Evolutionary conservation across 2,329 filamentous ascomycete genomes (phyloP), one percentile per base, ranked within the genome.

Genomic region (Dendrostoma leiphaemia): DNA sequence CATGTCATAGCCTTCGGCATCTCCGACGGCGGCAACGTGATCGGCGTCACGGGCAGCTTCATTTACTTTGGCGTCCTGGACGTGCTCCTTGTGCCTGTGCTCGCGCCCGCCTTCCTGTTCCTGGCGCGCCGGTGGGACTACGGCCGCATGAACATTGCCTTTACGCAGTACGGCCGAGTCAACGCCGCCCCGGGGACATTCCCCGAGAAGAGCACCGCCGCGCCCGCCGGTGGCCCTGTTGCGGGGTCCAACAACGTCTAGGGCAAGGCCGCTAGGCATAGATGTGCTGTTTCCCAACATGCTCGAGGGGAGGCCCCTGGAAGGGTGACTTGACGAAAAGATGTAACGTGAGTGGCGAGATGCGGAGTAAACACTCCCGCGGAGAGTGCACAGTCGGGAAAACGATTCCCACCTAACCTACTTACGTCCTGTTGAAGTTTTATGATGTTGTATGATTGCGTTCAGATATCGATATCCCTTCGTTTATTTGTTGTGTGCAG

Each of bases 31-130:
- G 77, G 77, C 28, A 81, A 82, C 64, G 58, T 64, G 48, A 76
- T 82, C 53, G 70, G 72, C 31, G 73, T 77, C 35, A 78, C 75
- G 0, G 63, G 68, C 8, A 66, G 67, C 44, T 72, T 74, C 60
- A 72, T 82, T 68, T 82, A 77, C 67, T 82, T 79, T 57, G 80
- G 80, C 43, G 67, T 82, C 38, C 71, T 83, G 24, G 80, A 83
- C 58, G 32, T 79, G 9, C 66, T 82, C 5, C 63, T 80, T 56
- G 53, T 81, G 3, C 74, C 77, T 10, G 71, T 73, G 15, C 59
- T 78, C 12, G 67, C 73, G 37, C 67, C 73, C 23, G 67, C 68
- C 51, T 72, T 78, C 60, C 55, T 81, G 41, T 49, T 73, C 62
- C 64, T 80, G 6, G 69, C 77, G 10, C 68, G 72, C 56, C 67